Evolutionary conservation across 2,329 filamentous ascomycete genomes (phyloP), one percentile per base, ranked within the genome.

Genomic region (Cercospora brassicicola): DNA sequence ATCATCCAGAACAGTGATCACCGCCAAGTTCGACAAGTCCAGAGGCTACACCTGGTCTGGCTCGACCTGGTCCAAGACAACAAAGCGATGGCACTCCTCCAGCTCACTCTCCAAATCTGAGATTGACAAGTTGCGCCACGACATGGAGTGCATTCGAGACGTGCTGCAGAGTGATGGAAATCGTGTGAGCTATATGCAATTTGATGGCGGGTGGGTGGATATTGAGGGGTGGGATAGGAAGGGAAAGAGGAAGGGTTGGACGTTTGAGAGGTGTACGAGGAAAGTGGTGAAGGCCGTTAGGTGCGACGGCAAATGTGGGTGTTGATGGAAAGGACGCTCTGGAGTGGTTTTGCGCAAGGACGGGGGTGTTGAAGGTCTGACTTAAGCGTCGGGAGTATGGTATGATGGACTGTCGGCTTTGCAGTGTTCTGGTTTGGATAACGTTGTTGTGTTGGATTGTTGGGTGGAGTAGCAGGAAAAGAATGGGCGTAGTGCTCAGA

Each of bases 101-200:
- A 31, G 42, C 42, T 51, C 59, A 11, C 59, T 51, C 20, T n/a
- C 59, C 10, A 31, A 42, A 11, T 30, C 31, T n/a, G 26, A 30
- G 11, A 31, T 18, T 8, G 28, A 62, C 15, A 28, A 48, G 59
- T 48, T 62, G 39, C 36, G 42, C 3, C 36, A 62, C 9, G 59
- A 62, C 23, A 62, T 62, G 59, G 59, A 62, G 36, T 62, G 59
- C 18, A 62, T 62, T 51, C 36, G 36, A 28, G 23, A 62, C 13
- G 59, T 48, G 23, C 26, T 62, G 59, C 13, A 48, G 59, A 26
- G 59, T 11, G 39, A 62, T n/a, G 39, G 39, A 5, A 18, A 48
- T 33, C 5, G 18, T 18, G 39, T 62, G 23, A 31, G 42, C 13
- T 48, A 28, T 28, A 62, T 62, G 59, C 7, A 23, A n/a, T 48